Evolutionary conservation across 2,329 filamentous ascomycete genomes (phyloP), one percentile per base, ranked within the genome.

Genomic region (Alternaria metachromatica): DNA sequence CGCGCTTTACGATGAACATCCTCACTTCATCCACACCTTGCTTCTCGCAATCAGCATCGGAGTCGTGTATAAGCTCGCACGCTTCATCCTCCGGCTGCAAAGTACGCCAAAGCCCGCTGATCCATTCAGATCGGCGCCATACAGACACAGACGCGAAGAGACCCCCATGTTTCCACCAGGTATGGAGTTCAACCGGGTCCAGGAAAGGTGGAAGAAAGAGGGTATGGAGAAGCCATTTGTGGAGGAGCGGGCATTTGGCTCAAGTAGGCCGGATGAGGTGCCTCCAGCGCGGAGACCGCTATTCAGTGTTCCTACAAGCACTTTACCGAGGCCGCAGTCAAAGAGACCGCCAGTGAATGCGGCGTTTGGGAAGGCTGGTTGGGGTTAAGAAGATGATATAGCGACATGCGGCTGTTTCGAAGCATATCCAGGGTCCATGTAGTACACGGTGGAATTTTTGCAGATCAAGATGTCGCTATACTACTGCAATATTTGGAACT

Each of bases 121-220:
- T 2, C 3, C 15, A 9, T 51, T 37, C 5, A 51, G 18, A 7
- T 37, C 49, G 18, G 15, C 49, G 4, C 49, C 49, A 25, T 37
- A 37, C 21, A 55, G 26, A 46, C 37, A 28, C 20, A n/a, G 11
- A 11, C 43, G 18, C 12, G 20, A 13, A 37, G 18, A 6, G 7
- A 51, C 54, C 12, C 37, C 37, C 10, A 46, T 51, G 28, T 51
- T 43, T 7, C 54, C 54, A 2, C 59, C 54, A 3, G 54, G 59
- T 15, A 58, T 62, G 54, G 33, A 62, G 6, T 44, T 58, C 30
- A 41, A 62, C n/a, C 30, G 12, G 10, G 54, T 62, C 5, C 45
- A 33, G 15, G 26, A 30, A 23, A 43, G 41, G 15, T 62, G 59
- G 59, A 53, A 20, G 5, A 26, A 6, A 26, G 6, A 48, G 9